Evolutionary conservation across 495 filamentous ascomycete species (phyloP).

Genomic region (Massariosphaeria phaeospora): DNA sequence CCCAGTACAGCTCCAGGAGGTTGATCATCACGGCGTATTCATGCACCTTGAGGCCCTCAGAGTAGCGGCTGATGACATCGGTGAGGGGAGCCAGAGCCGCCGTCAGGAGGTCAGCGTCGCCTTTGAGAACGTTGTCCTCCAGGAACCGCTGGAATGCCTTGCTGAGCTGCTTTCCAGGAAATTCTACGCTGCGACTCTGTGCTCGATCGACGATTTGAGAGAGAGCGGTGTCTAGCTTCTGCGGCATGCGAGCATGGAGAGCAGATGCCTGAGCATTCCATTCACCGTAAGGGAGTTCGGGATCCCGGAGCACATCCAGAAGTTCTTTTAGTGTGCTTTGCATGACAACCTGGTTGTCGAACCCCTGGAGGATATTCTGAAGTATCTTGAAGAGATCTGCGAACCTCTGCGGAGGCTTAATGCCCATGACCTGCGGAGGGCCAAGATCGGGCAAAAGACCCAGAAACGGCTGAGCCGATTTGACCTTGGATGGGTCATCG

Average conservation of each 20-base stretch:
- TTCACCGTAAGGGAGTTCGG: conserved; percentile 90
- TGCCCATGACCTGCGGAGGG: conserved; percentile 76
- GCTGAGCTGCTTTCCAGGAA: conserved; percentile 81
- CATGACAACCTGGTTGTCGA: conserved; percentile 98
- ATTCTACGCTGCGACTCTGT: conserved; percentile 70
- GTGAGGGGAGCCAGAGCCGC: conserved; percentile 70
- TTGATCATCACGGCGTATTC: conserved; percentile 78
- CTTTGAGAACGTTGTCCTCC: conserved; percentile 71
- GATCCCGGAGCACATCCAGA: conserved; percentile 80
- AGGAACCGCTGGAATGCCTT: conserved; percentile 84
- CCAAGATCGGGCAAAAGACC: conserved; percentile 87
- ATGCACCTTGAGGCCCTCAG: conserved; percentile 83
- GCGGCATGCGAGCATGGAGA: conserved; percentile 91
- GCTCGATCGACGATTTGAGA: conserved; percentile 80
- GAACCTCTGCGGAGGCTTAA: conserved; percentile 88
- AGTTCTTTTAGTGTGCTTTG: conserved; percentile 79
- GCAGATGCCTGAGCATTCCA: conserved; percentile 94
- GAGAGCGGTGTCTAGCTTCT: conserved; percentile 78
- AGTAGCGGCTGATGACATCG: conserved; percentile 75
- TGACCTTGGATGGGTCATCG: conserved; percentile 93
- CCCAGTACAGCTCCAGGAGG: conserved; percentile 72
- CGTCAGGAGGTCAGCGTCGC: conserved; percentile 66
- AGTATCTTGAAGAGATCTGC: conserved; percentile 69
- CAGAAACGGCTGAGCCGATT: conserved; percentile 94
- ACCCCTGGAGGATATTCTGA: conserved; percentile 84